Percentiles rank a stretch among this genome's conserved stretches.
Conservation (phyloP, 495 filamentous ascomycete species). For the Bryoglossum gracile region DNA sequence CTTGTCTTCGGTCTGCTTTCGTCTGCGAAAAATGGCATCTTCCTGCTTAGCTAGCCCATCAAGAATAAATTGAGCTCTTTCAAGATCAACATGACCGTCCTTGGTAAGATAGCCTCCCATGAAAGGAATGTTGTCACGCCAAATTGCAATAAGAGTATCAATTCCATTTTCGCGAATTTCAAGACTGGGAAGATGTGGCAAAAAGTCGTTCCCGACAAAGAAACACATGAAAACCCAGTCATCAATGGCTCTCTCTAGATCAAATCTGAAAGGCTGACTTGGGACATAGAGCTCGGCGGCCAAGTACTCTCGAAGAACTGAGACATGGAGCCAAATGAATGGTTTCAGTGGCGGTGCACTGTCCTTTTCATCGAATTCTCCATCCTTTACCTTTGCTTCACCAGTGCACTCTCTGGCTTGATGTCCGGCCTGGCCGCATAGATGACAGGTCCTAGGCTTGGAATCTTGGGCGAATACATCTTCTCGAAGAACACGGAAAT, state of each 20-base stretch:
- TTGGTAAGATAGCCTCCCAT: constrained; percentile 96
- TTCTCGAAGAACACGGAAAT: constrained; percentile 94
- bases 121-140: constrained; percentile 81
- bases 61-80: constrained; percentile 81
- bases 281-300: constrained; percentile 81
- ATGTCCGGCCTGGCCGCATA: constrained; percentile 90
- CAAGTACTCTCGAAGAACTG: constrained; percentile 86
- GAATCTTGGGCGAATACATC: constrained; percentile 92
- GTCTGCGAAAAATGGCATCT: constrained; percentile 83
- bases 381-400: constrained; percentile 73
- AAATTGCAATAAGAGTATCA: constrained; percentile 89
- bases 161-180: constrained; percentile 97
- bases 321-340: constrained; percentile 97
- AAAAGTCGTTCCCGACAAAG: constrained; percentile 98
- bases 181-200: constrained; percentile 91
- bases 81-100: constrained; percentile 85
- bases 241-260: constrained; percentile 93
- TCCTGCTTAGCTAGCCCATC: constrained; percentile 89
- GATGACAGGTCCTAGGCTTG: constrained; percentile 67
- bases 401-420: constrained; percentile 76
- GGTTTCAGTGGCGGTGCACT: constrained; percentile 65
- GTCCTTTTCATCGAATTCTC: constrained; percentile 80
- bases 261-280: constrained; percentile 69
- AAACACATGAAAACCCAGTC: constrained; percentile 99
- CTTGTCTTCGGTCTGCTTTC: constrained; percentile 75